Evolutionary conservation across 2,329 filamentous ascomycete genomes (phyloP), one percentile per base, ranked within the genome.

Genomic region (Aspergillus ustus): DNA sequence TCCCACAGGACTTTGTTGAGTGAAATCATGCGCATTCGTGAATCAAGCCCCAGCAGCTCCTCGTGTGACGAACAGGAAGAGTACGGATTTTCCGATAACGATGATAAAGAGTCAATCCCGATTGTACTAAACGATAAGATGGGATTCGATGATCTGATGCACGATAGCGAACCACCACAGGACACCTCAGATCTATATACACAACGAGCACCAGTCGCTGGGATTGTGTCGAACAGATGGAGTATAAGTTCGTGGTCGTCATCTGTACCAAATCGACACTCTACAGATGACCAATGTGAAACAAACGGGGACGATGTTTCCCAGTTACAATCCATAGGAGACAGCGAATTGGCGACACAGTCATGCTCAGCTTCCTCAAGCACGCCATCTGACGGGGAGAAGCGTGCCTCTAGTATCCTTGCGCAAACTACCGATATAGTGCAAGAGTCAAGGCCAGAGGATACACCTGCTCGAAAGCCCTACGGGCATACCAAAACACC

Each of bases 91-190:
- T 84, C 82, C 2, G 82, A 83, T 31, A 68, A 78, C 45, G 82
- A 84, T 46, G 81, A 85, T 56, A 77, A 78, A 61, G 83, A 84
- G 63, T 85, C 84, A 4, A 83, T 87, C 58, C 81, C 83, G 46
- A 84, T 87, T 51, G 82, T 86, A 79, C 76, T 86, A 45, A 75
- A 80, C 25, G 76, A 78, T 31, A 80, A 82, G 1, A 73, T 78
- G n/a, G 77, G 78, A 43, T 71, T 77, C 52, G 72, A 78, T 29
- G 75, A 76, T 34, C 70, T 73, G 28, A 65, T 70, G 22, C 66
- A 68, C 37, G 73, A 66, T 46, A 72, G 68, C 17, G 71, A 73
- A 56, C 75, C 72, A 29, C 73, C 66, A 8, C 65, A 68, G 15
- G 68, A 67, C 13, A 63, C 58, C n/a, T 60, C 67, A 34, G 34